phyloP scores from a whole-genome alignment of 2,329 filamentous ascomycete species.

The Fusarium euwallaceae region DNA sequence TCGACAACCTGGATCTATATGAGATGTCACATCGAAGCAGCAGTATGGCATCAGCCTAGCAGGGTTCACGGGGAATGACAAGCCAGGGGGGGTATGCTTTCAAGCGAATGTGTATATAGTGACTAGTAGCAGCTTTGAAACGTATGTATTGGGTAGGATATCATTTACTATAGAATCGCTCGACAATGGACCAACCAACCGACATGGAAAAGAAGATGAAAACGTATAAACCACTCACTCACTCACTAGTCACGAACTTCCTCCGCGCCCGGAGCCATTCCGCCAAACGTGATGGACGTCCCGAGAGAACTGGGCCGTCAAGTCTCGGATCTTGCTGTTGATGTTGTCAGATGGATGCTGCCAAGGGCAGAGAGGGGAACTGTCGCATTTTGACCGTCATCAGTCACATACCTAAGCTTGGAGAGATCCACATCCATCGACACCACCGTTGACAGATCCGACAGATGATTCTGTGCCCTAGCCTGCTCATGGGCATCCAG shows the following conservation, averaged over 20 bases:
- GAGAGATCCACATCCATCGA: conserved; percentile 48
- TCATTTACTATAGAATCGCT: conserved; percentile 27
- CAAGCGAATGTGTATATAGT: neutral
- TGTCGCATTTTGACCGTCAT: neutral
- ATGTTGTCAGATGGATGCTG: neutral
- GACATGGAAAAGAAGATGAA: neutral
- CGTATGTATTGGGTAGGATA: conserved; percentile 12
- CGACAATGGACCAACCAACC: neutral
- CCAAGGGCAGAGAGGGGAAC: neutral
- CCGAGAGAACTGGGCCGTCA: conserved; percentile 37
- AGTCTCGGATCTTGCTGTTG: conserved; percentile 35
- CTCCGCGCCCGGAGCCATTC: neutral
- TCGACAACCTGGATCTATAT: neutral
- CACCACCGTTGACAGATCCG: conserved; percentile 48
- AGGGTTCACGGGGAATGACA: neutral
- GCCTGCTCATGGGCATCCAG: conserved; percentile 48
- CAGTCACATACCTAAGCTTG: conserved; percentile 29
- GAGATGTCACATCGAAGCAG: neutral
- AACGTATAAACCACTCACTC: conserved; percentile 2
- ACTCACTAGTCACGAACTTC: conserved; percentile 7
- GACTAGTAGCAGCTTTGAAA: neutral
- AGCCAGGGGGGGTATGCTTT: neutral
- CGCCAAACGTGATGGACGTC: conserved; percentile 38
- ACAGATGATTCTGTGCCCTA: conserved; percentile 40
- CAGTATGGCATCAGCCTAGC: neutral